Evolutionary conservation across 352 stramenopile genomes (phyloP), one percentile per base, ranked within the genome.

Genomic region (Phytophthora capsici): DNA sequence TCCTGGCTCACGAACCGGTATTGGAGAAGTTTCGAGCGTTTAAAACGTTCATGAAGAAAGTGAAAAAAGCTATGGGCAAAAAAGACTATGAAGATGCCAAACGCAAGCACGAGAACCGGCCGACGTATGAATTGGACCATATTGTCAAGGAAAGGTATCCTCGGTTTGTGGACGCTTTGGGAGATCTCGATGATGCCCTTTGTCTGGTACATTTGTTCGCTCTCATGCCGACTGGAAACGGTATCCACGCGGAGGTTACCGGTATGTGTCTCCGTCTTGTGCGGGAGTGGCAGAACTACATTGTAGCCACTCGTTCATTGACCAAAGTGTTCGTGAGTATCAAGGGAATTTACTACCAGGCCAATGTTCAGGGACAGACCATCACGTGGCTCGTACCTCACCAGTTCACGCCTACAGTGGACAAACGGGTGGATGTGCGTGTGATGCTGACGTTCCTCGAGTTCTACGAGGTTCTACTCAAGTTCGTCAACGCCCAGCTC

Each of bases 361-460:
- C 96, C 55, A 86, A 94, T 63, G 79, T 98, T 28, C 70, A 97
- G 57, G 93, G 94, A n/a, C 79, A 97, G 70, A 88, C 86, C 13
- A 88, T 99, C 49, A 99, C 97, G 58, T 99, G 98, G 98, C 78
- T 99, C 16, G 90, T 98, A 61, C 98, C 98, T 22, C 97, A 99
- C 77, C 92, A 97, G 66, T 99, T 99, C 75, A 98, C 97, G 26
- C 97, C 98, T 30, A 95, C 94, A 17, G 84, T 99, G 54, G 97
- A 98, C 53, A 90, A 97, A 57, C 97, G 98, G 64, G 98, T 99
- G 23, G 98, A 99, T 69, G 98, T 99, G 69, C 88, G 91, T 49
- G 97, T 99, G 19, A 99, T 99, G 98, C 74, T 98, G 25, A 99
- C 97, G 37, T 99, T 99, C 83, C 89, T 99, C 37, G 98, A 99